Base-by-base conservation (phyloP, 2,329 filamentous ascomycete species). In the Bipolaris cookei region DNA sequence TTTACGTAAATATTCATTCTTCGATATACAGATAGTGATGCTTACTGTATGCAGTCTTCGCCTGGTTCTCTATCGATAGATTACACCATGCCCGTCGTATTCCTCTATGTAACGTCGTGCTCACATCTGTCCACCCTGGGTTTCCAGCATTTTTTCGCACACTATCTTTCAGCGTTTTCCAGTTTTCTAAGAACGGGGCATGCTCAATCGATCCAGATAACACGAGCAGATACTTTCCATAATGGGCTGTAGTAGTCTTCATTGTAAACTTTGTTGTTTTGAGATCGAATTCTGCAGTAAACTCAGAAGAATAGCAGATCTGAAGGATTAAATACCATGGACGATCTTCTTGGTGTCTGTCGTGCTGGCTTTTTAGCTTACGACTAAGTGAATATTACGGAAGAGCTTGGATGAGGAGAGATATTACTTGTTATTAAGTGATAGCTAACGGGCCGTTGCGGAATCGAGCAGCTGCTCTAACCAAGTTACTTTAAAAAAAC, bases 31-130 rank as follows among this genome's bases (percentile, higher is more conserved):
- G 1, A 14, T 10, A 3, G 16, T 45, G 16, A 14, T 21, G 23
- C 35, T 28, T 53, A 47, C 43, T 34, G 10, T 47, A 53, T 39
- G 35, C 25, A 53, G 43, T 3, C 30, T 42, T 30, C 3, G 51
- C 43, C 7, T 53, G 14, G 6, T 3, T 6, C 28, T 16, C 35
- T 34, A 6, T 53, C 11, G 6, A 14, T 7, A 53, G 20, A 30
- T 53, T 53, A n/a, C 25, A 53, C 51, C 18, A 53, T 35, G 13
- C 43, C 14, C 35, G 35, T 25, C 37, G 35, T 53, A 47, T 25
- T 25, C 35, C 25, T 34, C n/a, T 20, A 1, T 41, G 5, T 41
- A 8, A 23, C 3, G 35, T 53, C 38, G 35, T 11, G 51, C 18
- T 18, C 3, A 53, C 43, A 35, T 47, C 51, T 25, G 14, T 53